Percentiles rank a stretch among this genome's conserved stretches.
Evolutionary conservation across 164 flowering plant species (phyloP).

Genomic region (Euptelea pleiosperma): DNA sequence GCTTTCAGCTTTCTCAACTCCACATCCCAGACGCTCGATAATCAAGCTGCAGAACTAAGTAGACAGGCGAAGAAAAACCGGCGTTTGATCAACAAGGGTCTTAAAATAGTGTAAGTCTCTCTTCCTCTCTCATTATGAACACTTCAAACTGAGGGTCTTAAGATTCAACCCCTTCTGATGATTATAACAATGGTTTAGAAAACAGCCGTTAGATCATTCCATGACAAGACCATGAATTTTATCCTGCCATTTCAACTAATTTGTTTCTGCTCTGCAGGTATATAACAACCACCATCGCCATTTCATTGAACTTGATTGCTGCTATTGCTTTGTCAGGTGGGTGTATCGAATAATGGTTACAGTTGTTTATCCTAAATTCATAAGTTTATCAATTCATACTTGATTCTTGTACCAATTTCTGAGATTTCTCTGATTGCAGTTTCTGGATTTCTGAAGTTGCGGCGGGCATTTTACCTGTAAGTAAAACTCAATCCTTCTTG

Average conservation of each 20-base stretch:
- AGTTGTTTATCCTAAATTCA: neutral
- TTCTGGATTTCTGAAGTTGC: slow-evolving; percentile 40
- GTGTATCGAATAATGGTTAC: neutral
- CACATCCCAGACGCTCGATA: slow-evolving; percentile 48
- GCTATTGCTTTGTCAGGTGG: slow-evolving; percentile 55
- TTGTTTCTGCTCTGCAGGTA: slow-evolving; percentile 43
- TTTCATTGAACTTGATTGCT: slow-evolving; percentile 51
- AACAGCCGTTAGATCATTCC: no score
- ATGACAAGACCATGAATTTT: no score
- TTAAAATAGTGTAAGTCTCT: slow-evolving; percentile 50
- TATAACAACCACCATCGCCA: slow-evolving; percentile 32
- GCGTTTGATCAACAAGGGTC: slow-evolving; percentile 47
- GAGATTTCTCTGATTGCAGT: slow-evolving; percentile 39
- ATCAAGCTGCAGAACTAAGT: slow-evolving; percentile 47
- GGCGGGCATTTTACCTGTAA: slow-evolving; percentile 39
- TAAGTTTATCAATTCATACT: neutral
- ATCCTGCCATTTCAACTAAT: no score
- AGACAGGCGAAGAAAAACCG: slow-evolving; percentile 59
- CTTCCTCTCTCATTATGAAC: slow-evolving; percentile 8
- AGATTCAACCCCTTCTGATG: no score
- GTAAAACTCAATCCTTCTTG: no score
- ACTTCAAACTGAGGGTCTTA: no score
- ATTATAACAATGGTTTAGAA: no score
- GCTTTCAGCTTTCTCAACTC: slow-evolving; percentile 44
- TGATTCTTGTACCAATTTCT: slow-evolving; percentile 3